Evolutionary conservation across 257 asterid species (phyloP).

Genomic region (Scutellaria minor): DNA sequence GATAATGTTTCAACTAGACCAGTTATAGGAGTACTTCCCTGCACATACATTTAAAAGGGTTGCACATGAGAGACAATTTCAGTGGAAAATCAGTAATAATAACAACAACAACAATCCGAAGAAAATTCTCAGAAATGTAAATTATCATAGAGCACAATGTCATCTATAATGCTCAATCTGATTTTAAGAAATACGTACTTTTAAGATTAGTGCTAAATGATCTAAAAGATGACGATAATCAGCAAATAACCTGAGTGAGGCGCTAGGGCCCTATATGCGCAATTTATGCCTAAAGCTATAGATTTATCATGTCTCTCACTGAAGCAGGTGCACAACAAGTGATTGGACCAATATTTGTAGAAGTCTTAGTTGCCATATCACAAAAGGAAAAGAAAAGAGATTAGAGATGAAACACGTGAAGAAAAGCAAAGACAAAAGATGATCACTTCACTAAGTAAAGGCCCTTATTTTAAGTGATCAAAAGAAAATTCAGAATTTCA

Average conservation of each 20-base stretch:
- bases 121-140: conserved; percentile 1
- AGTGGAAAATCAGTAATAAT: conserved; percentile 18
- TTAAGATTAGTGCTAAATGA: conserved; percentile 16
- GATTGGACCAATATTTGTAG: not conserved
- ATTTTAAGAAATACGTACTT: not conserved
- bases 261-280: too few species aligned
- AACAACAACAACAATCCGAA: not conserved
- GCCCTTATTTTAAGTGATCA: not conserved
- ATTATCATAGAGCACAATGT: conserved; percentile 19
- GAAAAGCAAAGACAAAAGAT: not conserved
- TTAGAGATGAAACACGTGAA: not conserved
- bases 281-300: not conserved
- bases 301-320: not conserved
- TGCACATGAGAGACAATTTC: conserved; percentile 25
- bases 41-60: conserved; percentile 37
- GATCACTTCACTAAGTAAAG: not conserved
- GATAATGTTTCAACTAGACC: conserved; percentile 75
- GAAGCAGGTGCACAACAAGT: conserved; percentile 18
- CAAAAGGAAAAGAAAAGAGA: not conserved
- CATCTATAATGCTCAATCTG: not conserved
- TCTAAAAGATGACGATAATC: conserved; percentile 4
- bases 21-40: conserved; percentile 76
- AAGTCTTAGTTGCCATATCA: not conserved
- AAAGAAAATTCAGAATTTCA: not conserved
- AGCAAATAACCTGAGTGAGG: not conserved